Base-by-base conservation (phyloP, 2,329 filamentous ascomycete genomes). In the Ramularia collo-cygni region DNA sequence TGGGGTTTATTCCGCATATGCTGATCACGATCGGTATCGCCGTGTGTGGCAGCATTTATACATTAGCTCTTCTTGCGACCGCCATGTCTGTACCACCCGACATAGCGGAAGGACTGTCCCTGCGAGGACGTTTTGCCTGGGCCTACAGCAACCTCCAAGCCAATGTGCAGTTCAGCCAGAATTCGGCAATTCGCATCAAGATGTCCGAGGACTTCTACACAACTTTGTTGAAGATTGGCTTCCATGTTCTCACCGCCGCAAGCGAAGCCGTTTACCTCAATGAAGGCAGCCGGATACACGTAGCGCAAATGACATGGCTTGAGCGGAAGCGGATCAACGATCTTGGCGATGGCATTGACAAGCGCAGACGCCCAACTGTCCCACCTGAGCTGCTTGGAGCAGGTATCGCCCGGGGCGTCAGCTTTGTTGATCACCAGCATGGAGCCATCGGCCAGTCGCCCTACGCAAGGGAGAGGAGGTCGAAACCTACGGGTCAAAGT, bases 121-220 rank as follows among this genome's bases (percentile, higher is more conserved):
- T 76, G 38, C 64, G 63, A 27, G 76, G 85, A 54, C 75, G 87
- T 33, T 68, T 94, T 17, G 59, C 65, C 1, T 71, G 76, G 35
- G 89, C 90, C 0, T 87, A 93, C 56, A 77, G 77, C 35, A 96
- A 96, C 52, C 83, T 96, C 73, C 89, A 95, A 63, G 89, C 89
- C 2, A 92, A 92, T 43, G 78, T 90, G 3, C 88, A 92, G 9
- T 72, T 95, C 15, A 83, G 84, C 1, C 81, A 65, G 7, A 64
- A 64, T 6, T 67, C 68, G 1, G 63, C 83, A 28, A 77, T 95
- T 27, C 78, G 81, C 9, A 77, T 96, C 39, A 85, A 81, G 30
- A 80, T 84, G 69, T 80, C 87, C 40, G 93, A 96, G 71, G 92
- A 98, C 60, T 95, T 96, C 58, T 98, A 96, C 60, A 94, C 88